Conservation (phyloP, 2,329 filamentous ascomycete species). For the Pseudopithomyces maydicus region DNA sequence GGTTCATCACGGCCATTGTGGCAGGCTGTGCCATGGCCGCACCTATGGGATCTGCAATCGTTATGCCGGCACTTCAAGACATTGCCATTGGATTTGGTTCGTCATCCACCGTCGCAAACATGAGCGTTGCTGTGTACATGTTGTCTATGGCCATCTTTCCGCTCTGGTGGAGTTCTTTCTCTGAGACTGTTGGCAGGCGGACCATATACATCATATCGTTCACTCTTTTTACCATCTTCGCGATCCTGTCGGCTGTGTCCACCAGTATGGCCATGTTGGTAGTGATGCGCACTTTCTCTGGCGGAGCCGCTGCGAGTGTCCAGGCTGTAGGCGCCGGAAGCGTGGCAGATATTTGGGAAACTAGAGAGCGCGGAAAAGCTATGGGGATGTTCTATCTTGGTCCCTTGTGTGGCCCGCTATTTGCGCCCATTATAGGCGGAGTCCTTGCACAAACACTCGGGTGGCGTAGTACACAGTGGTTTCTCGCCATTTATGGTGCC, state of each 20-base stretch:
- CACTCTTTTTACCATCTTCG: conserved; percentile 30
- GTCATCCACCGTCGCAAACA: conserved; percentile 42
- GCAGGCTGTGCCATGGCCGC: conserved; percentile 77
- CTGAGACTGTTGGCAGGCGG: conserved; percentile 34
- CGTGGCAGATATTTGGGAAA: conserved; percentile 41
- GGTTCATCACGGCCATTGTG: conserved; percentile 79
- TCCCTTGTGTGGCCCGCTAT: conserved; percentile 36
- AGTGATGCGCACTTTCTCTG: conserved; percentile 35
- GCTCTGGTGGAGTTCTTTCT: conserved; percentile 44
- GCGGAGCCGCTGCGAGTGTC: conserved; percentile 38
- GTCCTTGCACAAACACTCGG: conserved; percentile 29
- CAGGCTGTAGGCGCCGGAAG: conserved; percentile 41
- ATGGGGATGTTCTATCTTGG: conserved; percentile 42
- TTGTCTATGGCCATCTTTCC: conserved; percentile 49
- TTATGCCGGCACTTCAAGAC: conserved; percentile 62
- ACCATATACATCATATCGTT: conserved; percentile 42
- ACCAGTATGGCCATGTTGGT: conserved; percentile 40
- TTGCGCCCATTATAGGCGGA: conserved; percentile 40
- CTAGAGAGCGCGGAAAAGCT: conserved; percentile 34
- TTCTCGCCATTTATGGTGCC: conserved; percentile 37
- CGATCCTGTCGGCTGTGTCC: conserved; percentile 32
- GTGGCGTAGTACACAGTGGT: conserved; percentile 42
- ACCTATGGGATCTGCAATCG: conserved; percentile 82
- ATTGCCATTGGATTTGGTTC: conserved; percentile 40
- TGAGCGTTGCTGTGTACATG: conserved; percentile 49